phyloP scores from a whole-genome alignment of 176 grass and related monocot species.

The Hordeum vulgare region DNA sequence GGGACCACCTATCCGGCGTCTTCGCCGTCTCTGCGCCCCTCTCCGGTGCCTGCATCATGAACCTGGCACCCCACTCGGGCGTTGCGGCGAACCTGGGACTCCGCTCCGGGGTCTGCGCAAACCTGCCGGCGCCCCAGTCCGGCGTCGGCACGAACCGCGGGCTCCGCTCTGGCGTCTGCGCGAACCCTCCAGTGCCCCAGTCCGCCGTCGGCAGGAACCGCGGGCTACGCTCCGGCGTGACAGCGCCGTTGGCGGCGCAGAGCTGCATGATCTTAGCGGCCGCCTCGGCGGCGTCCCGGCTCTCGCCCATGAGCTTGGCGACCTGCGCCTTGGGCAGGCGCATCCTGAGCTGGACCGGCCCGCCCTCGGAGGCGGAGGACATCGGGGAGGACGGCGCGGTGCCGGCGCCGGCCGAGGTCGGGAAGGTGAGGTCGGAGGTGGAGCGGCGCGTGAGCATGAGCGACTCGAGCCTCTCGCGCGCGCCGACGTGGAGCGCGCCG shows the following conservation, averaged over 20 bases:
- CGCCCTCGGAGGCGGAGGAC: conserved; percentile 30
- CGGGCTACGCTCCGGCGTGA: conserved; percentile 33
- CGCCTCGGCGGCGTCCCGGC: conserved; percentile 53
- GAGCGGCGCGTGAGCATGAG: conserved; percentile 85
- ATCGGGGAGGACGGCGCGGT: conserved; percentile 28
- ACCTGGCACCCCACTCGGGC: conserved; percentile 37
- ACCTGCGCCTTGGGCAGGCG: conserved; percentile 71
- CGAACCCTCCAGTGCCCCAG: conserved; percentile 15
- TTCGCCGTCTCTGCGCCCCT: neutral
- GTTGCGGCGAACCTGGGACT: conserved; percentile 45
- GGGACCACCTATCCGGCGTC: conserved; percentile 53
- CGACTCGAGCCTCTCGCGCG: conserved; percentile 76
- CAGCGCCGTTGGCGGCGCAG: conserved; percentile 11
- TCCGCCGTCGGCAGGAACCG: conserved; percentile 34
- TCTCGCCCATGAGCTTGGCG: conserved; percentile 66
- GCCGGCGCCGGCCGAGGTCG: neutral
- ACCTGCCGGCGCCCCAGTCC: conserved; percentile 26
- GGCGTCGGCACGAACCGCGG: conserved; percentile 35
- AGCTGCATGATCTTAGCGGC: conserved; percentile 90
- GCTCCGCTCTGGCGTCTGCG: conserved; percentile 31
- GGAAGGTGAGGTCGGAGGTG: conserved; percentile 67
- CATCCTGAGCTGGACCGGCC: conserved; percentile 47
- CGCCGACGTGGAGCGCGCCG: conserved; percentile 61
- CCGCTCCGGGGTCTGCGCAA: conserved; percentile 20
- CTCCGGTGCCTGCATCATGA: conserved; percentile 38